A percentile compares a stretch with the other conserved stretches of the same genome.
These are phyloP conservation scores for Sporisorium sorghi DNA, from an alignment of 1,284 basidiomycete species.

Conservation along the genomic window DNA sequence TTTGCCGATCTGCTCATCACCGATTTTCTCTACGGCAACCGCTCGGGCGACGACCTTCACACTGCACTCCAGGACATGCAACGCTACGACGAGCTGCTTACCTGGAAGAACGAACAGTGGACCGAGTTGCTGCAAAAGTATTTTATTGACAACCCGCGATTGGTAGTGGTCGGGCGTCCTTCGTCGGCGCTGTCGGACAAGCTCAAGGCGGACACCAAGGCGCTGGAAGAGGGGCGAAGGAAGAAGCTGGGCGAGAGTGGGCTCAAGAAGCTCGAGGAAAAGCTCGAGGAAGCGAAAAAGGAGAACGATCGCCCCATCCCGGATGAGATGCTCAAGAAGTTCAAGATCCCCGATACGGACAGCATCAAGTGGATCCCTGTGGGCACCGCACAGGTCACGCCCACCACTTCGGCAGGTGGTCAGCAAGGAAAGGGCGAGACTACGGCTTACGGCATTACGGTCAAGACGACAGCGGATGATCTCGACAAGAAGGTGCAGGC, in stretches of 20 bases:
- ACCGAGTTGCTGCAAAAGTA: constrained; percentile 81
- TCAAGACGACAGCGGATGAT: constrained; percentile 52
- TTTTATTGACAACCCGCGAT: constrained; percentile 58
- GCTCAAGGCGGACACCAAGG: constrained; percentile 85
- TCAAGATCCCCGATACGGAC: constrained; percentile 76
- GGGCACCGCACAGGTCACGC: constrained; percentile 73
- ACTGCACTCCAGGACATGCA: constrained; percentile 82
- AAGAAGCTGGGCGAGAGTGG: constrained; percentile 82
- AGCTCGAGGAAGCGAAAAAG: constrained; percentile 83
- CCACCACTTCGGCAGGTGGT: not conserved
- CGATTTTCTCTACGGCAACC: constrained; percentile 88
- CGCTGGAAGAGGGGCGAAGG: constrained; percentile 79
- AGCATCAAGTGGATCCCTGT: constrained; percentile 96
- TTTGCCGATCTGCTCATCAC: constrained; percentile 74
- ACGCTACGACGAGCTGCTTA: constrained; percentile 74
- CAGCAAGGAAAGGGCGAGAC: constrained; percentile 7
- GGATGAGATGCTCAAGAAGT: constrained; percentile 79
- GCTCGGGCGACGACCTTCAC: constrained; percentile 83
- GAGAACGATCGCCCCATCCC: constrained; percentile 89
- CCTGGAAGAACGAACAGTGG: constrained; percentile 87
- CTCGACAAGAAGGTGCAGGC: constrained; percentile 72
- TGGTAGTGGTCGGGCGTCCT: constrained; percentile 82
- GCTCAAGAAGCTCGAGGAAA: constrained; percentile 78
- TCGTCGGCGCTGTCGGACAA: constrained; percentile 85
- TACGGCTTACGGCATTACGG: constrained; percentile 29